Evolutionary conservation across 2,329 filamentous ascomycete species (phyloP), one percentile per base, ranked within the genome.

Genomic region (Fusarium metavorans): DNA sequence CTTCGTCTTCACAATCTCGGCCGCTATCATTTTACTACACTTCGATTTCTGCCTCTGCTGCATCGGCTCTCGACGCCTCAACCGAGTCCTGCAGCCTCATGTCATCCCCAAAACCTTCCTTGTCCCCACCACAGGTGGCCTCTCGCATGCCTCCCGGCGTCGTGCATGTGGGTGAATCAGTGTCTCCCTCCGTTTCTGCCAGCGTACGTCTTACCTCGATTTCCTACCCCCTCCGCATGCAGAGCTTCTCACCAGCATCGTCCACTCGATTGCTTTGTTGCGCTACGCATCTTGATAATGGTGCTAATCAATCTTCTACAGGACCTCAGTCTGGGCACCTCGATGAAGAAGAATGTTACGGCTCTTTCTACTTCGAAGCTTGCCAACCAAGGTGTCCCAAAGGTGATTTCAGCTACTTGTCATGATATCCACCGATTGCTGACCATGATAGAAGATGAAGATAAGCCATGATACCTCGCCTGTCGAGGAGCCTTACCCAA

Each of bases 311-410:
- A 25, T 25, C 5, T 23, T 13, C 20, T 73, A 66, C 66, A 82
- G 74, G 78, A 79, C 23, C 67, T 66, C 30, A 67, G 66, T 41
- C 64, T 74, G 27, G 57, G 23, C n/a, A 43, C 68, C 11, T 54
- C 75, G 3, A 68, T 74, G 59, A 87, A 87, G 78, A 88, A 86
- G 75, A 80, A 82, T n/a, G 81, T 87, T 34, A 81, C 84, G 41
- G 84, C 85, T 43, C 82, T 91, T 72, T 81, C 86, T 32, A 86
- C 89, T 6, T 88, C 87, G 58, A 91, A 89, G 77, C 80, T 91
- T 74, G 85, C 84, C 66, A 91, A 91, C 68, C 88, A 90, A 80
- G 84, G 83, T 76, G 83, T 80, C 72, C 82, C 85, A 76, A 90
- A 90, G 87, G 89, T 90, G 72, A 67, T 57, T 52, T 56, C n/a